Conservation (phyloP, 257 asterid species). For the Rubia yunnanensis region DNA sequence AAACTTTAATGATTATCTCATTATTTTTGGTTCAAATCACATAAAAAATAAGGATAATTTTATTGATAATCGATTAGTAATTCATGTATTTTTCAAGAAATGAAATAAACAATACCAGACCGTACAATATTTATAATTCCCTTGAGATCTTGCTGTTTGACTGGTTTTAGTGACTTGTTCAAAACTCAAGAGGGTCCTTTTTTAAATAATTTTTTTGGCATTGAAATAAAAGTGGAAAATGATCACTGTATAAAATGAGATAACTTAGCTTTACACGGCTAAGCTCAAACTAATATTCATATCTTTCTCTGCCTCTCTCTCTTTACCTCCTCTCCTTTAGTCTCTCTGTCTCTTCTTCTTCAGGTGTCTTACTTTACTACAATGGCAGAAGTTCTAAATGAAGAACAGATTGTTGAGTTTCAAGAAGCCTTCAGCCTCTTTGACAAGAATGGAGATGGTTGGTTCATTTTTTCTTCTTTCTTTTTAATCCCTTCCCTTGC, state of each 20-base stretch:
- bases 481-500: no score
- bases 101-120: no score
- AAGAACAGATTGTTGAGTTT: slow-evolving; percentile 40
- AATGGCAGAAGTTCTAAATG: slow-evolving; percentile 29
- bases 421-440: slow-evolving; percentile 44
- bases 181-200: neutral
- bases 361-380: no score
- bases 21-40: no score
- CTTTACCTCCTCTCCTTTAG: slow-evolving; percentile 14
- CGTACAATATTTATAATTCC: no score
- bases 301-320: slow-evolving; percentile 12
- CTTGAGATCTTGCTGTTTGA: neutral
- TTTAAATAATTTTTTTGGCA: neutral
- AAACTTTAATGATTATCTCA: no score
- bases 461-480: neutral
- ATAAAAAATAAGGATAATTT: no score
- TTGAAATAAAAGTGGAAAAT: neutral
- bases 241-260: neutral
- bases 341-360: slow-evolving; percentile 5
- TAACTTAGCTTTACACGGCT: slow-evolving; percentile 27
- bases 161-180: neutral
- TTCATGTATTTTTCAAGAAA: no score
- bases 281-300: slow-evolving; percentile 37
- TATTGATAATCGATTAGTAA: no score
- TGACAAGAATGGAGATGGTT: slow-evolving; percentile 50